Conservation (phyloP, 345 rosid genomes). For the Moricandia arvensis region DNA sequence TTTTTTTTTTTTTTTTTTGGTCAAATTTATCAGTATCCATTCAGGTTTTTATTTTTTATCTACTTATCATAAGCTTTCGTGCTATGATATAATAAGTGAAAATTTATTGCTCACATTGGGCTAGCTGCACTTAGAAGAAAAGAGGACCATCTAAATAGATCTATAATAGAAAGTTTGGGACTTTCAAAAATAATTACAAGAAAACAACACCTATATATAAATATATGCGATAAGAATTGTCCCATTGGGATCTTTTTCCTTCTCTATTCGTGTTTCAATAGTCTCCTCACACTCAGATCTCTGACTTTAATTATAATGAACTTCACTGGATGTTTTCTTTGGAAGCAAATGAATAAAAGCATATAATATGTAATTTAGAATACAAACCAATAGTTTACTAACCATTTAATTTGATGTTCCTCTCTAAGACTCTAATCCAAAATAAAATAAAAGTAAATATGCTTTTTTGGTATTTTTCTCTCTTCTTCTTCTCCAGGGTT, state of each 20-base stretch:
- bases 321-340: not conserved
- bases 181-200: not conserved
- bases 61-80: not conserved
- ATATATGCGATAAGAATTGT: conserved; percentile 19
- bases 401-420: not conserved
- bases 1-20: not conserved
- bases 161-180: conserved; percentile 14
- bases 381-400: not conserved
- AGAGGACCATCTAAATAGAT: conserved; percentile 8
- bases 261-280: conserved; percentile 28
- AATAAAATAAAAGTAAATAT: not conserved
- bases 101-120: not conserved
- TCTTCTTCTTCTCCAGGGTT: conserved; percentile 4
- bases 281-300: conserved; percentile 24
- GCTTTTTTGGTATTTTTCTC: conserved; percentile 4
- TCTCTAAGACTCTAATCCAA: not conserved
- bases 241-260: conserved; percentile 12
- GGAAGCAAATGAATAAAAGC: not conserved
- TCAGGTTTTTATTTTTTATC: not conserved
- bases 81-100: not conserved
- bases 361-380: not conserved
- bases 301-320: not conserved
- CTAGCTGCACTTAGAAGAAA: not conserved
- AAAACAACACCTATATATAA: conserved; percentile 18
- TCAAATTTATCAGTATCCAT: no score